phyloP scores from a whole-genome alignment of 805 yeast species.

The Yarrowia hollandica region DNA sequence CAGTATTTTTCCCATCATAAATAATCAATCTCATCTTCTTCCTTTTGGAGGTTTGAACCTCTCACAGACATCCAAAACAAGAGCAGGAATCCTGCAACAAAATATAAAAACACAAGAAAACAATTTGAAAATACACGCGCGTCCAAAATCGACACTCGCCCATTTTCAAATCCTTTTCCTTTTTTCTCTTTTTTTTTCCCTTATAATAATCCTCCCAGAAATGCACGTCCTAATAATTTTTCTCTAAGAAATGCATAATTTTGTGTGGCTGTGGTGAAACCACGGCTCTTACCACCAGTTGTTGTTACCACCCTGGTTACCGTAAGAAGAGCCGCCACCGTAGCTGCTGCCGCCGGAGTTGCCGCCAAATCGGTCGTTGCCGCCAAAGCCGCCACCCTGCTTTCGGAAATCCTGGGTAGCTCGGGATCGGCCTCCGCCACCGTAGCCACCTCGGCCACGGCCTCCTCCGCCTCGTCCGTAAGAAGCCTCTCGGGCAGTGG shows the following conservation, averaged over 20 bases:
- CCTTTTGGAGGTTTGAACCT: constrained; percentile 22
- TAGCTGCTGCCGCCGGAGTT: constrained; percentile 30
- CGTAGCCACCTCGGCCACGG: constrained; percentile 49
- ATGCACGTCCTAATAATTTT: constrained; percentile 11
- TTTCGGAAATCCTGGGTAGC: constrained; percentile 55
- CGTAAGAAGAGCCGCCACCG: constrained; percentile 30
- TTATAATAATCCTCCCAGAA: constrained; percentile 6
- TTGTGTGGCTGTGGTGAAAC: constrained; percentile 8
- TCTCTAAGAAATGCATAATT: constrained; percentile 21
- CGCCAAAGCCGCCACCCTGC: constrained; percentile 42
- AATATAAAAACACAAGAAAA: not conserved
- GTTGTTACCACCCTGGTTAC: constrained; percentile 33
- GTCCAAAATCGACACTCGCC: not conserved
- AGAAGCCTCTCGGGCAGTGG: constrained; percentile 73
- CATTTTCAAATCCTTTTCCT: not conserved
- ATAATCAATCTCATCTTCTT: constrained; percentile 26
- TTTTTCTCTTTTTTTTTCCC: not conserved
- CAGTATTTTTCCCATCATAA: constrained; percentile 25
- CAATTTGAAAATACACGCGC: not conserved
- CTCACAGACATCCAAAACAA: constrained; percentile 29
- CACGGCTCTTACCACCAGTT: constrained; percentile 28
- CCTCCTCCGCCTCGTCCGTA: constrained; percentile 57
- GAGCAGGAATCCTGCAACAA: constrained; percentile 27
- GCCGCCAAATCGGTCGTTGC: constrained; percentile 35
- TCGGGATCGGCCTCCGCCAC: constrained; percentile 43